phyloP scores from a whole-genome alignment of 139 green algal genomes.

The Chlamydomonas asymmetrica region DNA sequence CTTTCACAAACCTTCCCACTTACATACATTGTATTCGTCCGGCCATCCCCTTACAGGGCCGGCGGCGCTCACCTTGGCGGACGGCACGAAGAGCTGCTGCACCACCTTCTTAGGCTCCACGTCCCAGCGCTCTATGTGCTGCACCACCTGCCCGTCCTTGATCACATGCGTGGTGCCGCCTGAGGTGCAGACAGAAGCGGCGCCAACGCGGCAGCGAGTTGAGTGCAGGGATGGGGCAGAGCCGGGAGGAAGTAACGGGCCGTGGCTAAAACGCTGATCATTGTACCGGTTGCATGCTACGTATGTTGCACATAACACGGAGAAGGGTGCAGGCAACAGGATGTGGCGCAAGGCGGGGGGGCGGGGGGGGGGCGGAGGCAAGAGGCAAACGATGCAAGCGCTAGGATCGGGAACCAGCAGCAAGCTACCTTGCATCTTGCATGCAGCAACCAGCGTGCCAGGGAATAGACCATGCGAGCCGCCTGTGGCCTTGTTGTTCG shows the following conservation, averaged over 20 bases:
- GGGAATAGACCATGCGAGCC: no score
- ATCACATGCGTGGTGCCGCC: constrained; percentile 75
- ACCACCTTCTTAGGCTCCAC: constrained; percentile 65
- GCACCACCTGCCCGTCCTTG: constrained; percentile 52
- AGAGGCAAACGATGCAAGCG: no score
- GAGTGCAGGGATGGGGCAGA: neutral
- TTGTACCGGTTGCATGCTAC: neutral
- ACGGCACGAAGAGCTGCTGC: constrained; percentile 56
- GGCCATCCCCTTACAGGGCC: neutral
- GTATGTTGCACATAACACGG: no score
- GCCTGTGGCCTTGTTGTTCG: no score
- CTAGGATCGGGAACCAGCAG: no score
- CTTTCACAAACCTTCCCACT: neutral
- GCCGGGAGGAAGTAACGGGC: neutral
- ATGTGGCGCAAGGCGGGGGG: no score
- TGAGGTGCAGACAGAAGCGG: constrained; percentile 35
- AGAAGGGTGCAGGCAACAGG: no score
- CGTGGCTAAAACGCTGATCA: neutral
- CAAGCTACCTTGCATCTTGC: no score
- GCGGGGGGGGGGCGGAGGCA: no score
- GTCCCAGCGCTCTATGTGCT: constrained; percentile 79
- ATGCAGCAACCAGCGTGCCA: no score
- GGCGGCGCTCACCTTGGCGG: constrained; percentile 32
- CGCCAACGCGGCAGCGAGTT: constrained; percentile 6
- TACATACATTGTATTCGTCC: neutral